phyloP scores from a whole-genome alignment of 495 filamentous ascomycete species.

The Tuber umbilicatum region DNA sequence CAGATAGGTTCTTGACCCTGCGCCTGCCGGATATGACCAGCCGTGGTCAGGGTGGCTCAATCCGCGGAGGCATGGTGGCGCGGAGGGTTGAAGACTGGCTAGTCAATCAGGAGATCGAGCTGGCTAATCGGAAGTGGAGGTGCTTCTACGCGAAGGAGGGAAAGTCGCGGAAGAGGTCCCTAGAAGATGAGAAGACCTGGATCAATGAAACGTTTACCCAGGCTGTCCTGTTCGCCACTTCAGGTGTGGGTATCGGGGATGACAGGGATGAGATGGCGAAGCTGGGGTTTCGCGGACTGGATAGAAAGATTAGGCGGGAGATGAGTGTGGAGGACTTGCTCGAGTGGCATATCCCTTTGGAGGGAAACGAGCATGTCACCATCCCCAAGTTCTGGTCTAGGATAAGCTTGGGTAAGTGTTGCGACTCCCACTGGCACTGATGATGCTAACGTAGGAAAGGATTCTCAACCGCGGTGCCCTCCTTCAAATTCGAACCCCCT shows the following conservation, averaged over 20 bases:
- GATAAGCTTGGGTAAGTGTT: slow-evolving; percentile 33
- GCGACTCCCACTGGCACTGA: neutral
- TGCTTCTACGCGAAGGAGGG: slow-evolving; percentile 31
- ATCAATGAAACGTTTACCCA: slow-evolving; percentile 12
- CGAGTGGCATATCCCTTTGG: slow-evolving; percentile 40
- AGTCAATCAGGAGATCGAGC: slow-evolving; percentile 16
- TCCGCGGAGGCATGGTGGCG: neutral
- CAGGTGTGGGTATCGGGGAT: slow-evolving; percentile 36
- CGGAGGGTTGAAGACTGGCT: slow-evolving; percentile 24
- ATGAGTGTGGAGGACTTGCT: slow-evolving; percentile 31
- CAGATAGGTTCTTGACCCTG: slow-evolving; percentile 38
- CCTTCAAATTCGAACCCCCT: slow-evolving; percentile 45
- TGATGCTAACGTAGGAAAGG: slow-evolving; percentile 22
- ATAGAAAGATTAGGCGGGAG: slow-evolving; percentile 24
- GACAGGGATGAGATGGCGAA: neutral
- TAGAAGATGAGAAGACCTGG: neutral
- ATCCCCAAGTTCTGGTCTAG: slow-evolving; percentile 40
- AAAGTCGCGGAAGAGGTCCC: slow-evolving; percentile 1
- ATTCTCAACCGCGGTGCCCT: slow-evolving; percentile 42
- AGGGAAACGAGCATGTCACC: slow-evolving; percentile 18
- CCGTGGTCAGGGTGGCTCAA: neutral
- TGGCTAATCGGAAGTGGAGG: slow-evolving; percentile 34
- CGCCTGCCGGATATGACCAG: slow-evolving; percentile 18
- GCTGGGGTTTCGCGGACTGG: slow-evolving; percentile 23
- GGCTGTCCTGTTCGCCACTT: slow-evolving; percentile 35